Percentiles rank a stretch among this genome's conserved stretches.
Conservation (phyloP, 2,329 filamentous ascomycete genomes). For the Pseudogymnoascus verrucosus region DNA sequence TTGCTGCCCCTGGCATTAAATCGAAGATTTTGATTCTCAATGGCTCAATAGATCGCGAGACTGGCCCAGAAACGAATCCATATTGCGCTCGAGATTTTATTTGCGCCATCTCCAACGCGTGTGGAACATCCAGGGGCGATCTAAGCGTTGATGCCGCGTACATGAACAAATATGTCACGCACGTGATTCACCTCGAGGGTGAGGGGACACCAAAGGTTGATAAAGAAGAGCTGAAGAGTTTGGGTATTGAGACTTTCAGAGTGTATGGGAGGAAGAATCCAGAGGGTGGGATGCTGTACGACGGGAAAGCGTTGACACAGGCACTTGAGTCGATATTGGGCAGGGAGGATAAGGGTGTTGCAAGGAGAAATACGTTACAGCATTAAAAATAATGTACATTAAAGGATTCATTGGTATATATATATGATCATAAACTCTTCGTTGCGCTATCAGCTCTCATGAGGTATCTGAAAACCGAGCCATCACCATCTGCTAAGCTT, state of each 20-base stretch:
- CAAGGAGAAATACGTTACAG: constrained; percentile 51
- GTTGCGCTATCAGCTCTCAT: neutral
- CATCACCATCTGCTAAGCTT: neutral
- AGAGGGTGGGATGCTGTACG: constrained; percentile 56
- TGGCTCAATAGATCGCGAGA: constrained; percentile 77
- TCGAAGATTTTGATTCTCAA: constrained; percentile 69
- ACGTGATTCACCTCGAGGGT: constrained; percentile 72
- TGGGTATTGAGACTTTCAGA: constrained; percentile 71
- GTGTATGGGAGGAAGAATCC: constrained; percentile 62
- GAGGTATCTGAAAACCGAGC: neutral
- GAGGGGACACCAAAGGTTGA: constrained; percentile 64
- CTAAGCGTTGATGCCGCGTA: constrained; percentile 25
- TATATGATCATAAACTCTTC: neutral
- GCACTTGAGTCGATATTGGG: constrained; percentile 73
- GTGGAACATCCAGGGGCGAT: constrained; percentile 25
- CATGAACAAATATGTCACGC: constrained; percentile 59
- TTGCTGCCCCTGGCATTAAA: constrained; percentile 38
- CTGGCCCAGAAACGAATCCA: constrained; percentile 56
- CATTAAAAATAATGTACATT: neutral
- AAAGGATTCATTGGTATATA: neutral
- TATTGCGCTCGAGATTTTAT: constrained; percentile 78
- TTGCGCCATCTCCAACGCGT: constrained; percentile 67
- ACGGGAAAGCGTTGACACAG: constrained; percentile 64
- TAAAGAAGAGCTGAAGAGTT: constrained; percentile 47
- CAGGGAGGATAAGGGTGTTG: constrained; percentile 44